Evolutionary conservation across 768 basidiomycete species (phyloP), one percentile per base, ranked within the genome.

Genomic region (Lactifluus pinguis): DNA sequence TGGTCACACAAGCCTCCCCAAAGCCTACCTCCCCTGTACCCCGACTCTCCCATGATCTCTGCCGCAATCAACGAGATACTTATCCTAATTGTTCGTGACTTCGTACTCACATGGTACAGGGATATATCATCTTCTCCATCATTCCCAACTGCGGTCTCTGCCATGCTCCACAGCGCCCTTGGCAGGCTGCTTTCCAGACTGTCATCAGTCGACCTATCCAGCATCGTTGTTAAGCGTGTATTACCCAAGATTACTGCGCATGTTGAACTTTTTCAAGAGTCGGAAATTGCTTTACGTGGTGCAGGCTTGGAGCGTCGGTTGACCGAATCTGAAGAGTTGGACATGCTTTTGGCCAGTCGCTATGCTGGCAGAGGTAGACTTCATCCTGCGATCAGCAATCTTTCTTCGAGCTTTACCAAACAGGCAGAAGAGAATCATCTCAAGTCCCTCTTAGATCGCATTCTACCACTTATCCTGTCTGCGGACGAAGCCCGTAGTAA

Each of bases 371-470:
- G 83, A 6, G 76, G 80, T 32, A 87, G 78, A 65, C 76, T 98
- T 3, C 94, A 98, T 68, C 82, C 86, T 4, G 92, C 95, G 3
- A 84, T 98, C 19, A 85, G 88, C 59, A 92, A 95, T 64, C 80
- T 93, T 32, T 90, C 93, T 2, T 87, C 91, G 6, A 87, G 87
- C 0, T 93, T 94, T 67, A 91, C 92, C 19, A 85, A 86, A 62
- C 94, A 95, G 65, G 85, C 88, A 1, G 90, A 98, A 70, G 94
- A 98, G 69, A 82, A 80, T 60, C 92, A 98, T 73, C 79, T 98
- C 25, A 76, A 86, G 47, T 74, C 76, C 9, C 75, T 92, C 38
- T 76, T 93, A 15, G 89, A 87, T 58, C 82, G 76, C 50, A 79
- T 87, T 4, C 77, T 98, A 10, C 86, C 86, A 1, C 74, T 79